Base-by-base conservation (phyloP, 768 basidiomycete genomes). In the Omphalotus guepiniiformis region DNA sequence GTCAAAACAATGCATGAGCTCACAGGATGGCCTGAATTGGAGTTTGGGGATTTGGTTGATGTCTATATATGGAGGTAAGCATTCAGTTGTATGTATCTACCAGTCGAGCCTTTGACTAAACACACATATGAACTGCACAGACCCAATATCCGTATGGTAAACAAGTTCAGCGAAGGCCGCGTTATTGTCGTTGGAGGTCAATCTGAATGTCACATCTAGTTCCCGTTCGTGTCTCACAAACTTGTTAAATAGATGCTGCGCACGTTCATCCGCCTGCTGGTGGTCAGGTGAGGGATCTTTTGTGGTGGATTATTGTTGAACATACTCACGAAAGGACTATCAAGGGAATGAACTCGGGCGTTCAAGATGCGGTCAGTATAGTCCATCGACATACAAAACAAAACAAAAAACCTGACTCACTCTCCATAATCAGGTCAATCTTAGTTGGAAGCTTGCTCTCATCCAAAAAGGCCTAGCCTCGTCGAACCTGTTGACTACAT, bases 381-480 rank as follows among this genome's bases (percentile, higher is more conserved):
- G 19, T 6, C 25, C n/a, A n/a, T n/a, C n/a, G n/a, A n/a, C n/a
- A n/a, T n/a, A n/a, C n/a, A n/a, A n/a, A n/a, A n/a, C n/a, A n/a
- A n/a, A n/a, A n/a, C n/a, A n/a, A n/a, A n/a, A n/a, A n/a, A n/a
- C n/a, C n/a, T 9, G 9, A 18, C 4, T 13, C 43, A 9, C 22
- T 47, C 21, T 36, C n/a, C 25, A 16, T 11, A 22, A 6, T n/a
- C 35, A 64, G 60, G 48, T 56, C 48, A 67, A 65, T 45, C 53
- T 67, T n/a, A 53, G 40, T 6, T 63, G 62, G 64, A 64, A 64
- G 49, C 49, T 65, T 5, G 51, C 63, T n/a, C 51, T 64, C 8
- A 62, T 62, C 6, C 42, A 54, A 28, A 61, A 62, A 38, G 50
- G 48, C 16, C 50, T 51, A 11, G 53, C 60, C 3, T 37, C 48